Percentiles rank a stretch among this genome's conserved stretches.
phyloP scores from a whole-genome alignment of 2,329 filamentous ascomycete species.

The Neospermospora avenae region DNA sequence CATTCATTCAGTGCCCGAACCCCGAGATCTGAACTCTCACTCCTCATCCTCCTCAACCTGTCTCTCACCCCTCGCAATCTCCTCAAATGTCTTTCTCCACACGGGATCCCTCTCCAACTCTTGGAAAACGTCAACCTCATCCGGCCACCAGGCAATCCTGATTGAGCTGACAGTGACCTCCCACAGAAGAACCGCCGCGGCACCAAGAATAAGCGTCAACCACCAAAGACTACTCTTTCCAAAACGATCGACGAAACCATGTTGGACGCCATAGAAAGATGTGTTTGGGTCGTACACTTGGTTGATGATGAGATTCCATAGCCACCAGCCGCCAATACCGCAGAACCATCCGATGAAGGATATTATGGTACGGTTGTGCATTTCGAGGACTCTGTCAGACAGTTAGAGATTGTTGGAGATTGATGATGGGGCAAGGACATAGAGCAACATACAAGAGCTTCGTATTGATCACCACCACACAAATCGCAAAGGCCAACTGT shows the following conservation, averaged over 20 bases:
- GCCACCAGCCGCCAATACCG: slow-evolving; percentile 72
- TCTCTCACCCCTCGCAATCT: slow-evolving; percentile 5
- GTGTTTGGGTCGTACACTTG: slow-evolving; percentile 48
- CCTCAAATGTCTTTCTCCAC: slow-evolving; percentile 9
- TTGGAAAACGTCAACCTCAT: slow-evolving; percentile 79
- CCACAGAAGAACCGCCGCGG: slow-evolving; percentile 60
- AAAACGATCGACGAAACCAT: slow-evolving; percentile 66
- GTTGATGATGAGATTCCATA: slow-evolving; percentile 78
- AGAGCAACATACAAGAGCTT: slow-evolving; percentile 63
- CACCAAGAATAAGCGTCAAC: slow-evolving; percentile 62
- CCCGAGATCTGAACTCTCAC: not conserved
- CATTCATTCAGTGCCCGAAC: no score
- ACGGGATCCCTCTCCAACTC: slow-evolving; percentile 56
- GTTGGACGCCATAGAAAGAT: slow-evolving; percentile 64
- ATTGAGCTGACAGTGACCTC: slow-evolving; percentile 66
- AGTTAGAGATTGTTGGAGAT: slow-evolving; percentile 33
- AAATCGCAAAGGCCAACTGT: slow-evolving; percentile 64
- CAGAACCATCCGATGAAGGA: slow-evolving; percentile 55
- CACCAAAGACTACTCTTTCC: slow-evolving; percentile 73
- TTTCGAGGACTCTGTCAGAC: slow-evolving; percentile 61
- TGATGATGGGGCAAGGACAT: not conserved
- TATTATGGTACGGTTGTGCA: slow-evolving; percentile 70
- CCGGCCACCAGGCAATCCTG: slow-evolving; percentile 66
- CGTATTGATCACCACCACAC: slow-evolving; percentile 67
- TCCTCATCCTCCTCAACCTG: not conserved